These are phyloP conservation scores for Rhizopogon vinicolor DNA, from an alignment of 768 basidiomycete genomes.

Conservation along the genomic window DNA sequence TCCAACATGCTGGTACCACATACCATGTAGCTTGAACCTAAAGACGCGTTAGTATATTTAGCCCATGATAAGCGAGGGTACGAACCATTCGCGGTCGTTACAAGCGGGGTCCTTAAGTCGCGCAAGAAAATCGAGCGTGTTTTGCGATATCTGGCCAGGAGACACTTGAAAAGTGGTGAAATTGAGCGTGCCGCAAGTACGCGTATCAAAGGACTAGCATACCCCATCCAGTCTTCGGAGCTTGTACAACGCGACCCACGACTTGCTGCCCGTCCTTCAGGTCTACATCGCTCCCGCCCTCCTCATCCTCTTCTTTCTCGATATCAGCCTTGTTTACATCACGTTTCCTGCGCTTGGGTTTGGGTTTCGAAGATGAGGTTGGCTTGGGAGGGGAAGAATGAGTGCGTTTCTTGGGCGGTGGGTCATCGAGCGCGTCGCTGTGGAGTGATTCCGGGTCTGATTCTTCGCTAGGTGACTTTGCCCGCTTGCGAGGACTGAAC, in stretches of 20 bases:
- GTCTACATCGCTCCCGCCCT: constrained; percentile 36
- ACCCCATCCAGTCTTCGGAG: constrained; percentile 83
- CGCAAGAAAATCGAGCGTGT: constrained; percentile 74
- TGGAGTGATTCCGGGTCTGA: constrained; percentile 22
- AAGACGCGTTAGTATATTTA: not conserved
- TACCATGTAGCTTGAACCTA: constrained; percentile 84
- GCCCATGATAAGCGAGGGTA: not conserved
- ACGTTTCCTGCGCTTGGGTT: constrained; percentile 17
- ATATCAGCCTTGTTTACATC: not conserved
- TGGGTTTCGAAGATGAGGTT: constrained; percentile 18
- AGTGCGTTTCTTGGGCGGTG: constrained; percentile 16
- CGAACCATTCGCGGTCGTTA: constrained; percentile 83
- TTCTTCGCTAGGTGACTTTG: not conserved
- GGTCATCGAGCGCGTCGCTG: constrained; percentile 43
- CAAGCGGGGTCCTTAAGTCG: constrained; percentile 68
- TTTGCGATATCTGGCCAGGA: constrained; percentile 80
- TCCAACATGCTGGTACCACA: not conserved
- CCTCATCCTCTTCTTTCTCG: constrained; percentile 14
- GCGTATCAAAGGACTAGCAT: constrained; percentile 13
- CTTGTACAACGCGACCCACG: constrained; percentile 73
- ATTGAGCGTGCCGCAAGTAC: not conserved
- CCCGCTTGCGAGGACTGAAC: not conserved
- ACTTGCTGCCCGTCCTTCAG: constrained; percentile 64
- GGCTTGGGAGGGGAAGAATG: constrained; percentile 12
- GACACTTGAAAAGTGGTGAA: constrained; percentile 47